Percentiles rank a stretch among this genome's conserved stretches.
Conservation (phyloP, 306 rosid genomes). For the Cicer arietinum region DNA sequence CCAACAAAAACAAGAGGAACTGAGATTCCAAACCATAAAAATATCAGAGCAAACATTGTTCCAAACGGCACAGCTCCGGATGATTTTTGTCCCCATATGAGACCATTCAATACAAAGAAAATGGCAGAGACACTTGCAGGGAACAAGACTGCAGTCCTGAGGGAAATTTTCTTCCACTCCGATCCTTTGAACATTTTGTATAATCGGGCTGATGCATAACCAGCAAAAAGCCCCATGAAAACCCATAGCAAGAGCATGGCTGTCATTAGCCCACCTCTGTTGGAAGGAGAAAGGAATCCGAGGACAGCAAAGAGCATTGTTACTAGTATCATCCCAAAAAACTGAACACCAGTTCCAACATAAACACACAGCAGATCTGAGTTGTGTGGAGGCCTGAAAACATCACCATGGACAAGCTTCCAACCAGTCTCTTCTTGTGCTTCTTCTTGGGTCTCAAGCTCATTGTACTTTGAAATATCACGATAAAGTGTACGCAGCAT, state of each 20-base stretch:
- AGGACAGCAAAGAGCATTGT: slow-evolving; percentile 94
- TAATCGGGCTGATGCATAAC: slow-evolving; percentile 78
- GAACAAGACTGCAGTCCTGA: slow-evolving; percentile 83
- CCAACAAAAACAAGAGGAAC: slow-evolving; percentile 97
- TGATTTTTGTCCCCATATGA: slow-evolving; percentile 96
- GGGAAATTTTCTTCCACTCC: slow-evolving; percentile 90
- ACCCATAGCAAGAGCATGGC: slow-evolving; percentile 96
- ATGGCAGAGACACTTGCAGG: slow-evolving; percentile 74
- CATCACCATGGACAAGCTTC: slow-evolving; percentile 99
- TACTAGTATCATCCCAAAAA: slow-evolving; percentile 87
- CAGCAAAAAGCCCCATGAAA: slow-evolving; percentile 97
- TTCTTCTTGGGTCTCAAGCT: slow-evolving; percentile 97
- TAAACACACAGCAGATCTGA: slow-evolving; percentile 84
- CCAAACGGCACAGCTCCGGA: slow-evolving; percentile 99
- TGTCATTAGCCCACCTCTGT: slow-evolving; percentile 98
- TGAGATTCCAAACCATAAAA: slow-evolving; percentile 97
- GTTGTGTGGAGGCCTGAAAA: slow-evolving; percentile 90
- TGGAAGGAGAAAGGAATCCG: slow-evolving; percentile 96
- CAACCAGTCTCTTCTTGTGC: slow-evolving; percentile 99
- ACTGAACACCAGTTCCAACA: slow-evolving; percentile 97
- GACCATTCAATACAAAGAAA: slow-evolving; percentile 78
- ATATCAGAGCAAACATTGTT: slow-evolving; percentile 95
- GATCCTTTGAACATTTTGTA: slow-evolving; percentile 93
- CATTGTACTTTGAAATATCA: slow-evolving; percentile 95
- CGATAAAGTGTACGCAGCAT: slow-evolving; percentile 97